phyloP scores from a whole-genome alignment of 1,284 basidiomycete species.

The Ustilago xerochloae region DNA sequence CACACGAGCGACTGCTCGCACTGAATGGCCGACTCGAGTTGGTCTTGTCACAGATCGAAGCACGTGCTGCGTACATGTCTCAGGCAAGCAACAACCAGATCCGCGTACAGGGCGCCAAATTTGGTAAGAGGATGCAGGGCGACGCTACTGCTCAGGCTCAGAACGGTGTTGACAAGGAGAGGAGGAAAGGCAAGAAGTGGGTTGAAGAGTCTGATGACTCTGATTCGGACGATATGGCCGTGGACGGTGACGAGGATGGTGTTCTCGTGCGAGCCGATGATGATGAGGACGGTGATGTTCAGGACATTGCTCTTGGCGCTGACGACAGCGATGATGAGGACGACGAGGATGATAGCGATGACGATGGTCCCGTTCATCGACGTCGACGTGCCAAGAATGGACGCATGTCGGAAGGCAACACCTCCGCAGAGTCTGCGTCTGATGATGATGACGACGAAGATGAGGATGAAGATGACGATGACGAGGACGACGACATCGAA shows the following conservation, averaged over 20 bases:
- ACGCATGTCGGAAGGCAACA: constrained; percentile 38
- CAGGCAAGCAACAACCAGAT: constrained; percentile 46
- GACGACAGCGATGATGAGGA: constrained; percentile 49
- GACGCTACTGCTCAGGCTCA: constrained; percentile 12
- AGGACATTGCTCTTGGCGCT: constrained; percentile 56
- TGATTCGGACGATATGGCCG: constrained; percentile 48
- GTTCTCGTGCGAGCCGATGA: constrained; percentile 41
- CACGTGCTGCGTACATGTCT: constrained; percentile 71
- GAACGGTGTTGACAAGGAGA: constrained; percentile 18
- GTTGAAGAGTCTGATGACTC: constrained; percentile 54
- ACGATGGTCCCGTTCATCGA: constrained; percentile 32
- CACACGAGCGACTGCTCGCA: constrained; percentile 86
- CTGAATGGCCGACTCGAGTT: constrained; percentile 91
- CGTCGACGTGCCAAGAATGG: constrained; percentile 35
- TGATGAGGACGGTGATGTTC: constrained; percentile 53
- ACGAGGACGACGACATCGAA: constrained; percentile 27
- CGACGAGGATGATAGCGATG: constrained; percentile 43
- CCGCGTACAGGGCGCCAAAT: constrained; percentile 56
- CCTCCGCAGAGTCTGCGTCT: constrained; percentile 41
- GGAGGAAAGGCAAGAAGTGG: constrained; percentile 56
- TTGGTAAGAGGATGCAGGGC: constrained; percentile 43
- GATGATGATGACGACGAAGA: constrained; percentile 45
- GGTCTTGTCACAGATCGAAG: constrained; percentile 90
- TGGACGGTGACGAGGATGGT: constrained; percentile 38
- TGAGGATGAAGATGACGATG: constrained; percentile 13